Evolutionary conservation across 805 yeast genomes (phyloP), one percentile per base, ranked within the genome.

Genomic region (Torulaspora quercuum): DNA sequence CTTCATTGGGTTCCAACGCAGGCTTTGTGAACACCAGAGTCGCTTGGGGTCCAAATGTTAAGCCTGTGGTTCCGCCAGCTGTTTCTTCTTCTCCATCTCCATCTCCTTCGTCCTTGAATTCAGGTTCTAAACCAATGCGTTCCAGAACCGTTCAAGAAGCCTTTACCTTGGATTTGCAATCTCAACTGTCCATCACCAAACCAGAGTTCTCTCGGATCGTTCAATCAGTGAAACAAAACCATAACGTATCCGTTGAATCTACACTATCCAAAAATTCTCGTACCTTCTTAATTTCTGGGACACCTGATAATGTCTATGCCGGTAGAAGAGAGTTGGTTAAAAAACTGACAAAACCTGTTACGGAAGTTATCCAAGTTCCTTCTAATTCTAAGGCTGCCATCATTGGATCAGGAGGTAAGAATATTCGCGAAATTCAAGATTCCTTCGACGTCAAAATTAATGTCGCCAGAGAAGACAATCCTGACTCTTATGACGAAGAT

Each of bases 371-470:
- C 55, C 58, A 70, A 19, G 75, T 89, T 35, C 97, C 97, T 20
- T 75, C 89, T 9, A 76, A 75, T 48, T 72, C 85, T 41, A 76
- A 92, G 62, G 73, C 94, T 6, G 73, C 76, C 33, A 76, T 89
- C 41, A 89, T 89, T 63, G 97, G 97, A 41, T 73, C 89, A 28
- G 84, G 81, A 58, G 97, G 97, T 58, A 75, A 72, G 50, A 81
- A 72, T 43, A 75, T 89, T 63, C 84, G 78, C 59, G 89, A 92
- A 41, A 84, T 89, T 46, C 71, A 83, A 32, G 82, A 73, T 35
- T 73, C 84, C 32, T 80, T 76, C 33, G 82, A 72, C 48, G 76
- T 89, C 48, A 84, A 84, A 51, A 79, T 89, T 52, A 82, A 78
- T 33, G 66, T 59, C 35, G 53, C 56, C n/a, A 53, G 52, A 42